Percentiles rank a stretch among this genome's conserved stretches.
phyloP scores from a whole-genome alignment of 352 stramenopile genomes.

The Globisporangium cederbergense region DNA sequence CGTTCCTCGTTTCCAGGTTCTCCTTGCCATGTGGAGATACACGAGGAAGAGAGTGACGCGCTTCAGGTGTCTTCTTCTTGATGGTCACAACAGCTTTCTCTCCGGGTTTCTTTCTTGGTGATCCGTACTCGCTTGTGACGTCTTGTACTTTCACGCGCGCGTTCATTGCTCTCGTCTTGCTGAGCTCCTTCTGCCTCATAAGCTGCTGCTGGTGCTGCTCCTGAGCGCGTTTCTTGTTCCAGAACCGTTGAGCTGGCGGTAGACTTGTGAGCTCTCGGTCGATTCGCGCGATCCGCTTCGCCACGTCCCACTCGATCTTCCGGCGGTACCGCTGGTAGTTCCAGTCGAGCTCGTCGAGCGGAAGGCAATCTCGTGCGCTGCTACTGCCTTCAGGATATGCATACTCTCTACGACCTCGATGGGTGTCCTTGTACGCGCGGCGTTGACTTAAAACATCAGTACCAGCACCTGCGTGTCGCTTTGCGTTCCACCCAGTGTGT shows the following conservation, averaged over 20 bases:
- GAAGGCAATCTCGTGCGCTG: not conserved
- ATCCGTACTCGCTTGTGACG: not conserved
- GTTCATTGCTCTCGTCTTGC: not conserved
- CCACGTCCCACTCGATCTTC: conserved; percentile 67
- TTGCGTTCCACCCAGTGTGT: not conserved
- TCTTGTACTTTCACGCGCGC: not conserved
- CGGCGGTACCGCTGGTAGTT: conserved; percentile 30
- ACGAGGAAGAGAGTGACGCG: not conserved
- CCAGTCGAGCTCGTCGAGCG: conserved; percentile 7
- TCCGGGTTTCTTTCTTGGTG: not conserved
- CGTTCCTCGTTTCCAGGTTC: not conserved
- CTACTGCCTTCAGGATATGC: not conserved
- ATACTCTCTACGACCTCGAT: not conserved
- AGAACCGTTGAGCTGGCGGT: conserved; percentile 48
- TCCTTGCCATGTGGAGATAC: not conserved
- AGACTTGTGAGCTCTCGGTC: conserved; percentile 53
- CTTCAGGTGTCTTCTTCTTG: not conserved
- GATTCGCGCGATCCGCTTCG: conserved; percentile 63
- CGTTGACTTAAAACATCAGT: not conserved
- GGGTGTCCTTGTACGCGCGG: no score
- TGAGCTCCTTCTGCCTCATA: conserved; percentile 3
- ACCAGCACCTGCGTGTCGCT: not conserved
- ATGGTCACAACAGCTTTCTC: not conserved
- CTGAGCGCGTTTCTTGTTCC: conserved; percentile 30
- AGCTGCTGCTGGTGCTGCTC: conserved; percentile 17